Base-by-base conservation (phyloP, 352 stramenopile genomes). In the Phytopythium oedochilum region DNA sequence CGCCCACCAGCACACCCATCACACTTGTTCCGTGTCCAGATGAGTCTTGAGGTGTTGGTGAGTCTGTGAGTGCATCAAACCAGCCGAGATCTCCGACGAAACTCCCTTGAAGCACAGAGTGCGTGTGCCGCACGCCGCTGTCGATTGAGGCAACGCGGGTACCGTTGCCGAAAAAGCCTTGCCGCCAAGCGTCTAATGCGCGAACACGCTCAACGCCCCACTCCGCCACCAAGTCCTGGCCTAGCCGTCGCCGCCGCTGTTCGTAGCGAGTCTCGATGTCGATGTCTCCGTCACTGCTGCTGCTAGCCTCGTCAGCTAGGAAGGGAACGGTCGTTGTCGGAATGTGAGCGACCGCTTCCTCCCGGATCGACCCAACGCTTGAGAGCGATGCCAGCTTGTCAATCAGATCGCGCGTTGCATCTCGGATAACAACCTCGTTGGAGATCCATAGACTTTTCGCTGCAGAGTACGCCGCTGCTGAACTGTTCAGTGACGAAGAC, bases 91-190 rank as follows among this genome's bases (percentile, higher is more conserved):
- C 56, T 6, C 58, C 55, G 5, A 76, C 23, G 11, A 68, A 83
- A n/a, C 68, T 78, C 8, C 46, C 56, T 18, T 55, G 57, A 0
- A 87, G 52, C 0, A 69, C 55, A 18, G 56, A 42, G 40, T 87
- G 76, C 0, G 71, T 76, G 2, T 43, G 55, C 11, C 68, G 53
- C 11, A 75, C 73, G 8, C 76, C 76, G 0, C 63, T 76, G 59
- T 87, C 76, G 11, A 83, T 82, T 12, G 46, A 67, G 2, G 59
- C 76, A 6, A 87, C 66, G 32, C 78, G 66, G 6, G 81, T 59
- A 20, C 64, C 70, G 12, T 53, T 60, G 20, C 73, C 76, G 17
- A 63, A 62, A 45, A 71, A 70, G 1, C 64, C 66, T 9, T 59
- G 54, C n/a, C 63, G 61, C 76, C 76, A 87, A 1, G 55, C 62